These are phyloP conservation scores for Anisodus tanguticus DNA, from an alignment of 257 asterid genomes.

Conservation along the genomic window DNA sequence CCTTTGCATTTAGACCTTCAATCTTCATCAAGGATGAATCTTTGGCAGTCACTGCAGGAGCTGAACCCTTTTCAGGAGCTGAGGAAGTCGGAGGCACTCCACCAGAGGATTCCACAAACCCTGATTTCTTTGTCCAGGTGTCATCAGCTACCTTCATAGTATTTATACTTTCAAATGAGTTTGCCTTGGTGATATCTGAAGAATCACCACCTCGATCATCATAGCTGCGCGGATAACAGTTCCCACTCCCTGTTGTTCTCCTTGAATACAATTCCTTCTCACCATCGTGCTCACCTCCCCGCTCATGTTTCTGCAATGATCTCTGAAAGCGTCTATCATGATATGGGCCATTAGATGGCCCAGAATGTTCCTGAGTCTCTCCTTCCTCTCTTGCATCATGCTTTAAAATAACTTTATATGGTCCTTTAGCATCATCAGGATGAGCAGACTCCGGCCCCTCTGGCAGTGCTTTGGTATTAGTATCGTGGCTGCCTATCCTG, in stretches of 20 bases:
- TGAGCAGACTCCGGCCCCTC: slow-evolving; percentile 56
- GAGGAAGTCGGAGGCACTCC: slow-evolving; percentile 41
- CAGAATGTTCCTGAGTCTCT: slow-evolving; percentile 50
- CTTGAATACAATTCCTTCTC: slow-evolving; percentile 54
- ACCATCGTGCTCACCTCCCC: slow-evolving; percentile 74
- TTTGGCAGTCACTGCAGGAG: slow-evolving; percentile 47
- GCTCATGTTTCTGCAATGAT: slow-evolving; percentile 61
- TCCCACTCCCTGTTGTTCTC: slow-evolving; percentile 45
- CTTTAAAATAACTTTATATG: slow-evolving; percentile 53
- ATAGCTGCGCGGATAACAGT: slow-evolving; percentile 38
- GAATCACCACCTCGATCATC: slow-evolving; percentile 50
- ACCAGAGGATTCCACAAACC: slow-evolving; percentile 44
- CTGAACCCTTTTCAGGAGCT: slow-evolving; percentile 47
- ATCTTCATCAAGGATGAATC: slow-evolving; percentile 69
- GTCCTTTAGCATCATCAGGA: slow-evolving; percentile 54
- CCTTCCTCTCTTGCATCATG: slow-evolving; percentile 62
- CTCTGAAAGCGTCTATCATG: slow-evolving; percentile 46
- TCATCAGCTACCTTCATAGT: slow-evolving; percentile 48
- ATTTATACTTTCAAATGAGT: slow-evolving; percentile 47
- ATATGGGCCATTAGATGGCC: slow-evolving; percentile 41
- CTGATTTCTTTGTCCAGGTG: slow-evolving; percentile 48
- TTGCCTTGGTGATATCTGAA: slow-evolving; percentile 41
- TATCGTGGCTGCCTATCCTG: slow-evolving; percentile 57
- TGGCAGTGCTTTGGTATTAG: slow-evolving; percentile 48
- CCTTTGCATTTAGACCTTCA: slow-evolving; percentile 82